A percentile compares a stretch with the other conserved stretches of the same genome.
These are phyloP conservation scores for Podospora bellae-mahoneyi DNA, from an alignment of 495 filamentous ascomycete species.

Conservation along the genomic window DNA sequence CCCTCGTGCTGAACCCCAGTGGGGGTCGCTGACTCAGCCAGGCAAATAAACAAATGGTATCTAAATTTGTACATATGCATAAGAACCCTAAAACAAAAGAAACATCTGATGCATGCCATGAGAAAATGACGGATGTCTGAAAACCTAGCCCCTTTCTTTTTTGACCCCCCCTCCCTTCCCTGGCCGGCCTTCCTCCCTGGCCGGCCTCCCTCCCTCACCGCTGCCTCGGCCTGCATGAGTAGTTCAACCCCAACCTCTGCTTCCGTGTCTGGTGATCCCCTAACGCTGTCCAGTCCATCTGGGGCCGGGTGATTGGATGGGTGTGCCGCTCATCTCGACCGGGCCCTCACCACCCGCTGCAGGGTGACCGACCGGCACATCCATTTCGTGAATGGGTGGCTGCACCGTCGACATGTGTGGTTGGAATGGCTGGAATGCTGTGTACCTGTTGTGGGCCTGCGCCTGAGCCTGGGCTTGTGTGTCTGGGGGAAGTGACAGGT, in stretches of 20 bases:
- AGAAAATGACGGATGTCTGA: neutral
- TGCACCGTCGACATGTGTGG: neutral
- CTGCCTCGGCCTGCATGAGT: neutral
- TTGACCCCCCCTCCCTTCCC: neutral
- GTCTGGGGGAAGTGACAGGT: conserved; percentile 17
- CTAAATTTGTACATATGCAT: neutral
- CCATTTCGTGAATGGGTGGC: neutral
- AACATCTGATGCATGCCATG: neutral
- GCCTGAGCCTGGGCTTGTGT: neutral
- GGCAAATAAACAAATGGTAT: neutral
- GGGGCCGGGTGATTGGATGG: neutral
- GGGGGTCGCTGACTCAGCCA: neutral
- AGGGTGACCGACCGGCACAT: neutral
- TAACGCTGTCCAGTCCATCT: neutral
- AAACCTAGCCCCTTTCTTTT: neutral
- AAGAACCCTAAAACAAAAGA: neutral
- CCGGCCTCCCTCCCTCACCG: neutral
- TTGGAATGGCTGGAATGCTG: neutral
- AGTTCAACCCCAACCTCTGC: neutral
- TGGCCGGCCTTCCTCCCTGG: neutral
- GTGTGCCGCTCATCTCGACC: conserved; percentile 3
- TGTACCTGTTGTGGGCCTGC: neutral
- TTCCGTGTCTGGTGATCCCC: neutral
- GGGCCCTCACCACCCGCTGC: conserved; percentile 1
- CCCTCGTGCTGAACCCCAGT: neutral